Conservation (phyloP, 2,329 filamentous ascomycete genomes). For the Fusarium sp. region DNA sequence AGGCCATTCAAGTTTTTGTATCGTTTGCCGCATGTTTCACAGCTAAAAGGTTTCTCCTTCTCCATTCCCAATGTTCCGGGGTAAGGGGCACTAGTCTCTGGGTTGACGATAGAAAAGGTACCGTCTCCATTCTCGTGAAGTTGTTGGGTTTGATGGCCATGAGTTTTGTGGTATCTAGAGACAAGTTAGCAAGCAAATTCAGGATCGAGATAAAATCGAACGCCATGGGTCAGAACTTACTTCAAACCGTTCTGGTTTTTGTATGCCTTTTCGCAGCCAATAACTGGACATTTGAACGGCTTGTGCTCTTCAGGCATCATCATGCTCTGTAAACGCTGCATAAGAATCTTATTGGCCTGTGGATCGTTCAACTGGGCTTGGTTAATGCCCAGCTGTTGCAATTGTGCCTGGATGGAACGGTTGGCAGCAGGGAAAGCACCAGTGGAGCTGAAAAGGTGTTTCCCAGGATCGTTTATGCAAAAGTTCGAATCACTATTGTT, state of each 20-base stretch:
- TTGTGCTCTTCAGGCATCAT: slow-evolving; percentile 90
- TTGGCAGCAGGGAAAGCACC: slow-evolving; percentile 74
- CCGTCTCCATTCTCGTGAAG: slow-evolving; percentile 96
- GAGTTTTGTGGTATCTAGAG: slow-evolving; percentile 75
- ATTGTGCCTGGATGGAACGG: slow-evolving; percentile 72
- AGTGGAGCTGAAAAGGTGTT: slow-evolving; percentile 88
- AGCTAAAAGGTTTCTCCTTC: slow-evolving; percentile 99
- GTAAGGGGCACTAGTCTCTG: slow-evolving; percentile 92
- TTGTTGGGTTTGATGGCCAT: slow-evolving; percentile 96
- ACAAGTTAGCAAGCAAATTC: slow-evolving; percentile 19
- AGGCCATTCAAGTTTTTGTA: slow-evolving; percentile 99
- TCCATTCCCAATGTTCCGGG: slow-evolving; percentile 99
- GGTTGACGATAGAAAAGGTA: slow-evolving; percentile 98
- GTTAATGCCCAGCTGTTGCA: slow-evolving; percentile 79
- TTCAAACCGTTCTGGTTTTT: slow-evolving; percentile 99
- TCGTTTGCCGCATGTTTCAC: slow-evolving; percentile 95
- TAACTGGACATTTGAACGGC: slow-evolving; percentile 96
- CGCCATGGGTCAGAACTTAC: slow-evolving; percentile 61
- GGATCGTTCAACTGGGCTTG: slow-evolving; percentile 81
- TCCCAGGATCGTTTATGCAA: slow-evolving; percentile 92
- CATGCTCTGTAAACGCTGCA: slow-evolving; percentile 68
- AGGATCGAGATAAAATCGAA: background rate
- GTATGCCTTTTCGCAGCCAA: slow-evolving; percentile 98
- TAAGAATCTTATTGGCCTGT: slow-evolving; percentile 71
- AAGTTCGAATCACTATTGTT: slow-evolving; percentile 58